Conservation (phyloP, 2,329 filamentous ascomycete species). For the Penicillium decumbens region DNA sequence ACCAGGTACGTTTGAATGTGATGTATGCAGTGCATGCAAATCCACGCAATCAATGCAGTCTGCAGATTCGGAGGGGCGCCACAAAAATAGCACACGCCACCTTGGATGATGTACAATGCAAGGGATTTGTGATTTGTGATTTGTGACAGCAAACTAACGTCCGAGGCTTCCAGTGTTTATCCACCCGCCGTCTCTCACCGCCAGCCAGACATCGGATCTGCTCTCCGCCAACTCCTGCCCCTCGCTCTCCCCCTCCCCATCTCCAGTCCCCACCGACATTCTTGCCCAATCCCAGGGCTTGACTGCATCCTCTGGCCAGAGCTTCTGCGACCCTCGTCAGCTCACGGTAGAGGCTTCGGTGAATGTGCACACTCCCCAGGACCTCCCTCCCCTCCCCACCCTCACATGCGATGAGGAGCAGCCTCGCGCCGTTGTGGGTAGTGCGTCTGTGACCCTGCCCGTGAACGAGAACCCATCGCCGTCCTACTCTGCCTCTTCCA, state of each 20-base stretch:
- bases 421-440: slow-evolving; percentile 35
- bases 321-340: slow-evolving; percentile 89
- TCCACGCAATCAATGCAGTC: not conserved
- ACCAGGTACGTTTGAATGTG: slow-evolving; percentile 63
- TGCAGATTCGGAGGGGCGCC: not conserved
- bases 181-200: slow-evolving; percentile 61
- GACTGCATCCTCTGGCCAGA: slow-evolving; percentile 62
- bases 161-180: slow-evolving; percentile 54
- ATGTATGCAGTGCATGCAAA: not conserved
- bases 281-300: slow-evolving; percentile 70
- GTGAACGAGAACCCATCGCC: slow-evolving; percentile 37
- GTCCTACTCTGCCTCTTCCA: slow-evolving; percentile 37
- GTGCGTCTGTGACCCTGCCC: slow-evolving; percentile 35
- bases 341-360: slow-evolving; percentile 64
- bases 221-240: slow-evolving; percentile 69
- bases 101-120: not conserved
- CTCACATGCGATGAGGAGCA: slow-evolving; percentile 49
- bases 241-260: slow-evolving; percentile 81
- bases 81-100: not conserved
- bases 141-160: slow-evolving; percentile 23
- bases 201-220: slow-evolving; percentile 62
- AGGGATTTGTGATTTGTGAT: not conserved
- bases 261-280: slow-evolving; percentile 66
- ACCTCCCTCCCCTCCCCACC: slow-evolving; percentile 57
- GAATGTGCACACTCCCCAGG: slow-evolving; percentile 46